Conservation (phyloP, 805 yeast species). For the Nakazawaea ernobii region DNA sequence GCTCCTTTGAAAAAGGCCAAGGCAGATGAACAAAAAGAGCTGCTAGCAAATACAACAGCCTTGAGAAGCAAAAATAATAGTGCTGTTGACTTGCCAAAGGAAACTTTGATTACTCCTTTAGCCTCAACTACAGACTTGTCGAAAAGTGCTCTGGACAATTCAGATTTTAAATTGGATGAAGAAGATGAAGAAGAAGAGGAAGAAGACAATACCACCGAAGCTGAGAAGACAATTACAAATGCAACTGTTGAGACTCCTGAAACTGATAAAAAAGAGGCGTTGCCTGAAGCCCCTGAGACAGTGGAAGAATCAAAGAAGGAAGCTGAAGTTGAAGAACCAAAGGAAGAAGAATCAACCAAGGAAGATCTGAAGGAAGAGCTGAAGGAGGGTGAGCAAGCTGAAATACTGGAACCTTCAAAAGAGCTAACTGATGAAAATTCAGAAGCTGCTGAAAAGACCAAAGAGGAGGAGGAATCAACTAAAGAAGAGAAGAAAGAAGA, state of each 20-base stretch:
- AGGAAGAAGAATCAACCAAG: no score
- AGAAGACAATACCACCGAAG: neutral
- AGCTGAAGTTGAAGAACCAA: neutral
- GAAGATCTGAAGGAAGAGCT: no score
- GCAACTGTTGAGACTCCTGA: constrained; percentile 9
- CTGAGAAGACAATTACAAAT: no score
- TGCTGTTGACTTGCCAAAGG: constrained; percentile 23
- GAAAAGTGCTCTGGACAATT: constrained; percentile 17
- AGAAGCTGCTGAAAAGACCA: no score
- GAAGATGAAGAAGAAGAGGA: constrained; percentile 9
- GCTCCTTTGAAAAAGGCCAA: constrained; percentile 17
- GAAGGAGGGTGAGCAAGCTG: neutral
- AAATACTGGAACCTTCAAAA: neutral
- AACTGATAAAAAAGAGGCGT: constrained; percentile 17
- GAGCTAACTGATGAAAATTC: no score
- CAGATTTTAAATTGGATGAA: constrained; percentile 10
- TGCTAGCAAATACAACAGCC: constrained; percentile 8
- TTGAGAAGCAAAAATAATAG: constrained; percentile 12
- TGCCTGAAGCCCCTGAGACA: constrained; percentile 13
- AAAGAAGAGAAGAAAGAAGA: constrained; percentile 2
- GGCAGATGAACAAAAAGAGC: constrained; percentile 9
- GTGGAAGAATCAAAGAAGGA: constrained; percentile 8
- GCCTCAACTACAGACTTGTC: constrained; percentile 13
- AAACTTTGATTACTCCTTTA: constrained; percentile 26
- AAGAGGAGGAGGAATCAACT: neutral